A percentile compares a stretch with the other conserved stretches of the same genome.
These are phyloP conservation scores for Boletus tomentosulus DNA, from an alignment of 768 basidiomycete genomes.

Conservation along the genomic window DNA sequence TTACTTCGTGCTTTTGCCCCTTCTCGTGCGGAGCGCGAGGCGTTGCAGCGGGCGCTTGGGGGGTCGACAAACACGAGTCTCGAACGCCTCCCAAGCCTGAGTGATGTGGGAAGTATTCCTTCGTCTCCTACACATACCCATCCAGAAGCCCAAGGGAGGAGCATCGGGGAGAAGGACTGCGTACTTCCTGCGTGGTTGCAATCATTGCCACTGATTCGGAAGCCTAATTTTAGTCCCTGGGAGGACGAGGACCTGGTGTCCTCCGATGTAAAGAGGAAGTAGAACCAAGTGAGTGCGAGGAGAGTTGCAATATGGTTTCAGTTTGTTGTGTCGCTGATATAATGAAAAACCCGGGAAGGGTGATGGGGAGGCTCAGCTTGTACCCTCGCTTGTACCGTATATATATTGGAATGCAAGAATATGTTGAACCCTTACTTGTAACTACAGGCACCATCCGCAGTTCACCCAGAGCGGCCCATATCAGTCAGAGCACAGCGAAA, in stretches of 20 bases:
- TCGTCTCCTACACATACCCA: conserved; percentile 60
- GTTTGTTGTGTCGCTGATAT: conserved; percentile 15
- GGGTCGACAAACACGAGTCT: conserved; percentile 71
- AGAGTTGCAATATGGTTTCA: conserved; percentile 1
- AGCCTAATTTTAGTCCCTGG: conserved; percentile 79
- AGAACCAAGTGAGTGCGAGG: conserved; percentile 5
- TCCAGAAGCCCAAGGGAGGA: conserved; percentile 25
- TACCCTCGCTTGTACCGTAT: conserved; percentile 23
- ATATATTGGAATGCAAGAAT: conserved; percentile 30
- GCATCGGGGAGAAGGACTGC: conserved; percentile 25
- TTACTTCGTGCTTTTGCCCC: conserved; percentile 82
- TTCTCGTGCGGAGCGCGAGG: conserved; percentile 84
- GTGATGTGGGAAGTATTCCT: conserved; percentile 69
- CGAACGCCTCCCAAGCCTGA: conserved; percentile 73
- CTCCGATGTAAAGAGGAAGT: conserved; percentile 20
- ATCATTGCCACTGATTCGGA: conserved; percentile 58
- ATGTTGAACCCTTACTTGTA: conserved; percentile 22
- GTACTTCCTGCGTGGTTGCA: conserved; percentile 65
- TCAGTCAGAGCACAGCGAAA: background rate
- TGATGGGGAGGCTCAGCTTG: conserved; percentile 16
- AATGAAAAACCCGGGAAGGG: conserved; percentile 10
- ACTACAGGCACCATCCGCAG: conserved; percentile 1
- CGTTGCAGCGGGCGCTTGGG: conserved; percentile 72
- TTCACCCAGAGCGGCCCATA: conserved; percentile 5
- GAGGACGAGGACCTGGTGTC: conserved; percentile 58